Percentiles rank a stretch among this genome's conserved stretches.
Conservation (phyloP, 2,329 filamentous ascomycete species). For the Alternaria alternata region DNA sequence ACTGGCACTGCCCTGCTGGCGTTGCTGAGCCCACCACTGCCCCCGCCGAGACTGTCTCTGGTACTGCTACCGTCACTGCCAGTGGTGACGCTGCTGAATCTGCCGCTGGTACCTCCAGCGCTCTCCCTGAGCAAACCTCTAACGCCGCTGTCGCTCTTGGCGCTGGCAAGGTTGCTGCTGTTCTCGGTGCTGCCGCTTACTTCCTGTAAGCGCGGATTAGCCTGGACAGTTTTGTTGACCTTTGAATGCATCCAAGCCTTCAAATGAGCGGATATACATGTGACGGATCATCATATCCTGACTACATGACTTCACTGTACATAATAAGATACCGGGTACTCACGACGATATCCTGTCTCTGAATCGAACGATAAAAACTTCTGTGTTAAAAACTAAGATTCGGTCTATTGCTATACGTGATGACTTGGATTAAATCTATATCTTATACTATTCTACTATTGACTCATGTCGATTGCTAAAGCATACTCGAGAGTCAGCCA, state of each 20-base stretch:
- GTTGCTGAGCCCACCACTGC: conserved; percentile 34
- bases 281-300: neutral
- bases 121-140: conserved; percentile 11
- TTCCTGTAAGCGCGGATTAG: conserved; percentile 8
- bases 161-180: conserved; percentile 3
- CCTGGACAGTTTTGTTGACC: neutral
- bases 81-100: conserved; percentile 6
- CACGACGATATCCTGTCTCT: neutral
- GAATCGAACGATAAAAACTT: neutral
- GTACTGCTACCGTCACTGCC: conserved; percentile 16
- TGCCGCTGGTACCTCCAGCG: conserved; percentile 10
- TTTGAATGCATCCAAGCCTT: neutral
- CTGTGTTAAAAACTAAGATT: neutral
- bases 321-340: neutral
- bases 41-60: conserved; percentile 13
- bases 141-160: conserved; percentile 12
- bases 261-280: neutral
- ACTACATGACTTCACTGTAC: neutral
- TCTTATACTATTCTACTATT: neutral
- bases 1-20: conserved; percentile 40
- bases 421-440: neutral
- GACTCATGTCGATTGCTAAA: neutral
- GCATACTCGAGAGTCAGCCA: neutral
- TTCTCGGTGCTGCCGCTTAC: conserved; percentile 12
- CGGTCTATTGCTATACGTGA: too few species aligned